A percentile compares a stretch with the other conserved stretches of the same genome.
Evolutionary conservation across 257 asterid genomes (phyloP).

Genomic region (Nicotiana noctiflora): DNA sequence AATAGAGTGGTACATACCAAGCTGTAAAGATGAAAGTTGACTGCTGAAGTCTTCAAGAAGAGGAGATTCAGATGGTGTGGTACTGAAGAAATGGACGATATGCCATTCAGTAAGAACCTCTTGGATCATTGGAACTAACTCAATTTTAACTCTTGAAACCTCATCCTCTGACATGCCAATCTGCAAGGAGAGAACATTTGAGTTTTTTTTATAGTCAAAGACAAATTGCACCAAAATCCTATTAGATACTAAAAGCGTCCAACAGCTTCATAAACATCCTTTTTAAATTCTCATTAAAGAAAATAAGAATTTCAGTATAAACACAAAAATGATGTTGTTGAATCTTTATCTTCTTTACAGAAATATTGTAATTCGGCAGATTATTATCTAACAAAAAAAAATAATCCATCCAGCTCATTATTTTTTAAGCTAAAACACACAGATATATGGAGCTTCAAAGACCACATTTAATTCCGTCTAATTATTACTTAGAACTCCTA

Average conservation of each 20-base stretch:
- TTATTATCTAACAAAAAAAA: not conserved
- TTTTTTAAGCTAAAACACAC: not conserved
- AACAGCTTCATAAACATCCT: not conserved
- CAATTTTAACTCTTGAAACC: conserved; percentile 67
- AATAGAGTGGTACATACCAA: conserved; percentile 45
- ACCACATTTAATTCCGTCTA: not conserved
- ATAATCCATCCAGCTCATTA: not conserved
- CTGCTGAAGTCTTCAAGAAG: conserved; percentile 80
- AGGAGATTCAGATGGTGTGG: conserved; percentile 78
- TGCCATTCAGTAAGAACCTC: conserved; percentile 87
- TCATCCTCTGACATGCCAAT: conserved; percentile 68
- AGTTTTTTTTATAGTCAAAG: not conserved
- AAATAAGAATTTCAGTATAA: not conserved
- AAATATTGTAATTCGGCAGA: not conserved
- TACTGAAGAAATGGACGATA: conserved; percentile 68
- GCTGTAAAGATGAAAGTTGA: conserved; percentile 81
- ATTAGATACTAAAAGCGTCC: not conserved
- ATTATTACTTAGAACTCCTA: not conserved
- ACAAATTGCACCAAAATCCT: not conserved
- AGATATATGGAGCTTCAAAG: not conserved
- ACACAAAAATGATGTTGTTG: not conserved
- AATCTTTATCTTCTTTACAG: not conserved
- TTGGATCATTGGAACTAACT: conserved; percentile 79
- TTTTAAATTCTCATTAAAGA: not conserved
- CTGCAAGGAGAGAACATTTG: conserved; percentile 33